phyloP scores from a whole-genome alignment of 495 filamentous ascomycete genomes.

The Neurospora africana region DNA sequence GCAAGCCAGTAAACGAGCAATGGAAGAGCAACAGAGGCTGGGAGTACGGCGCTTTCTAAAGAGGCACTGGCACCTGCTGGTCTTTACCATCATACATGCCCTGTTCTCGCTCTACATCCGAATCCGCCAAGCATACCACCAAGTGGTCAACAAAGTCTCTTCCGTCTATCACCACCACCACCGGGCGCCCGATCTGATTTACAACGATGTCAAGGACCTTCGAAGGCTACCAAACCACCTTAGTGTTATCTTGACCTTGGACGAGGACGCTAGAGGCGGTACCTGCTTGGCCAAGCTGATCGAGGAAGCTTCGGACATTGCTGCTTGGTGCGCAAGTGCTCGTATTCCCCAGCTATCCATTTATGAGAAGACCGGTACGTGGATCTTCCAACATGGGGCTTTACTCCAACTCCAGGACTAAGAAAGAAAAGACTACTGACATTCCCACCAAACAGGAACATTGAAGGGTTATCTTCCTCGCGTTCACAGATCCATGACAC shows the following conservation, averaged over 20 bases:
- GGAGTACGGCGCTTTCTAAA: constrained; percentile 59
- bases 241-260: constrained; percentile 71
- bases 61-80: constrained; percentile 52
- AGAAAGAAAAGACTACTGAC: background rate
- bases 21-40: constrained; percentile 26
- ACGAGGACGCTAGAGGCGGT: constrained; percentile 54
- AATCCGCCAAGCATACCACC: constrained; percentile 66
- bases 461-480: constrained; percentile 76
- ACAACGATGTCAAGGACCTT: constrained; percentile 69
- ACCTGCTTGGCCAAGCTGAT: constrained; percentile 68
- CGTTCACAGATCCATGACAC: constrained; percentile 59
- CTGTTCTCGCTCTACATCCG: constrained; percentile 82
- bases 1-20: constrained; percentile 7
- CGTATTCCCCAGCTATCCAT: constrained; percentile 78
- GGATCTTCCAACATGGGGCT: background rate
- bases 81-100: constrained; percentile 64
- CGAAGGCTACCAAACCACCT: constrained; percentile 69
- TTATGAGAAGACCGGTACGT: constrained; percentile 80
- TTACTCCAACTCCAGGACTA: background rate
- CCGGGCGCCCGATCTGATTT: constrained; percentile 81
- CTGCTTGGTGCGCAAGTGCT: constrained; percentile 81
- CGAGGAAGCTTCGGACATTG: constrained; percentile 80
- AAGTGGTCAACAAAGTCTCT: constrained; percentile 59
- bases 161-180: constrained; percentile 87
- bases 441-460: constrained; percentile 44